Evolutionary conservation across 2,329 filamentous ascomycete species (phyloP).

Genomic region (Aspergillus texensis): DNA sequence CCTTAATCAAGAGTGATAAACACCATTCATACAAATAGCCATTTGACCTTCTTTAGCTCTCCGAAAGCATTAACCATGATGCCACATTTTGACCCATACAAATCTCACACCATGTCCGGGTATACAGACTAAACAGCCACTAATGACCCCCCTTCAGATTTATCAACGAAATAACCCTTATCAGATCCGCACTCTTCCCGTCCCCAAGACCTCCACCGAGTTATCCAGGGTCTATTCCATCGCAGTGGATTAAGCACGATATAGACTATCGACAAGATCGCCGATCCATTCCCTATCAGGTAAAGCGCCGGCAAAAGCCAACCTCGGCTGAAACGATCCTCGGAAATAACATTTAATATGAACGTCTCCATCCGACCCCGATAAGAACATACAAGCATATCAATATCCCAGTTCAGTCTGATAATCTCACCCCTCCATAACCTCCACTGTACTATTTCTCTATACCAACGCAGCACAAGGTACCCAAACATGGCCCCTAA

Average conservation of each 20-base stretch:
- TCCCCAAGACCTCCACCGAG: neutral
- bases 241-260: neutral
- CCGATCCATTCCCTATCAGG: neutral
- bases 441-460: neutral
- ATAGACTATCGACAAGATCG: neutral
- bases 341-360: neutral
- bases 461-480: neutral
- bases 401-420: neutral
- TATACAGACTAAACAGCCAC: neutral
- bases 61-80: neutral
- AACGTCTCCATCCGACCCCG: neutral
- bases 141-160: neutral
- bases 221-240: neutral
- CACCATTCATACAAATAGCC: too few species aligned
- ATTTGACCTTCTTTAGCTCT: too few species aligned
- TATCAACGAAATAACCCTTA: neutral
- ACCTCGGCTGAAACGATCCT: neutral
- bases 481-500: conserved; percentile 25
- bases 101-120: neutral
- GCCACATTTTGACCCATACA: neutral
- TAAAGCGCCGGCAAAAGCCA: neutral
- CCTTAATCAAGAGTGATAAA: too few species aligned
- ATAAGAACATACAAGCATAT: neutral
- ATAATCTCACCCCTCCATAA: neutral
- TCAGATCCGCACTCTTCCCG: neutral